phyloP scores from a whole-genome alignment of 2,329 filamentous ascomycete genomes.

The Aspergillus sp. region DNA sequence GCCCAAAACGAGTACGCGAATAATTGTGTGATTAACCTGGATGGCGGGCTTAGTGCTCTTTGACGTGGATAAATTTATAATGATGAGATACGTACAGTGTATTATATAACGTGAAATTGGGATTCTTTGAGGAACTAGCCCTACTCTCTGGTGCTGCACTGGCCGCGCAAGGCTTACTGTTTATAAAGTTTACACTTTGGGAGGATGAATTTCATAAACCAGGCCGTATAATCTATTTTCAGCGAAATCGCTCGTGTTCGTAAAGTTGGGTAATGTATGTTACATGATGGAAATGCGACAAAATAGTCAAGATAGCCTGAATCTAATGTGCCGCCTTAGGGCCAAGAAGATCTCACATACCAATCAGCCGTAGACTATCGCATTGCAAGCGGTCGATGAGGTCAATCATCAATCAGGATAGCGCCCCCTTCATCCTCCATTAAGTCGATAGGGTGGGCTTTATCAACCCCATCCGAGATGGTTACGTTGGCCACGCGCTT shows the following conservation, averaged over 20 bases:
- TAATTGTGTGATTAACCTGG: constrained; percentile 81
- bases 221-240: constrained; percentile 7
- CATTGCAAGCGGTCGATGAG: neutral
- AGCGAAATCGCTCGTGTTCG: constrained; percentile 8
- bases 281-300: constrained; percentile 15
- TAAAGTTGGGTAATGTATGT: constrained; percentile 15
- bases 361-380: neutral
- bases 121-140: neutral
- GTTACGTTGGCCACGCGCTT: constrained; percentile 38
- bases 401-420: constrained; percentile 60
- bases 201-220: neutral
- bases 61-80: constrained; percentile 34
- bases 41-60: constrained; percentile 74
- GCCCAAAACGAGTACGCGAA: constrained; percentile 78
- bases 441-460: constrained; percentile 41
- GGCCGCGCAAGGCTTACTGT: neutral
- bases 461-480: constrained; percentile 41
- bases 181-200: neutral
- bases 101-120: neutral
- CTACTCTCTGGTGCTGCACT: neutral
- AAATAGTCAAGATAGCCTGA: neutral
- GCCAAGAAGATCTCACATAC: neutral
- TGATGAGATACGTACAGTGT: neutral
- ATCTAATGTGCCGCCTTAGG: neutral
- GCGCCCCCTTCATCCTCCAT: constrained; percentile 57